Evolutionary conservation across 306 rosid genomes (phyloP).

Genomic region (Rosa rugosa): DNA sequence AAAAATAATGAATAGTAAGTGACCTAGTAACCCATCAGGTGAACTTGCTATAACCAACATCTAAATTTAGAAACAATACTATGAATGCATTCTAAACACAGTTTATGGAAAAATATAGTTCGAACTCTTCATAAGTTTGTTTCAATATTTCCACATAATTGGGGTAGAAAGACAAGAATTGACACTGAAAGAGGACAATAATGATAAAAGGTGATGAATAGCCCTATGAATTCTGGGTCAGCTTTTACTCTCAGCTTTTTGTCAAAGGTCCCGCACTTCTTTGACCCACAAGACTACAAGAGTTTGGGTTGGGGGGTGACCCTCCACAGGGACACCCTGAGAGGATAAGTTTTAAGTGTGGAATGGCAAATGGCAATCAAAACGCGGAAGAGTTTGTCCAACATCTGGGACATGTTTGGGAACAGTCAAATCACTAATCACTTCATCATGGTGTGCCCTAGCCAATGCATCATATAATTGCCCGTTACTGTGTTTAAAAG

Average conservation of each 20-base stretch:
- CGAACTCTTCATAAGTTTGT: not conserved
- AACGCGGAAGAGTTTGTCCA: not conserved
- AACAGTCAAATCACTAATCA: slow-evolving; percentile 28
- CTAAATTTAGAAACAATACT: too few relatives aligned
- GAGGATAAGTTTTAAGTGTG: slow-evolving; percentile 18
- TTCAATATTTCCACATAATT: not conserved
- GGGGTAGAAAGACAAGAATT: not conserved
- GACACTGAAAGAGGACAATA: not conserved
- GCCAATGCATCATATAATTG: slow-evolving; percentile 19
- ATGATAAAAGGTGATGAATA: not conserved
- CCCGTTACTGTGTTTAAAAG: slow-evolving; percentile 1
- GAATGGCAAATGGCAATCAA: slow-evolving; percentile 5
- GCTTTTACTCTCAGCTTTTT: slow-evolving; percentile 19
- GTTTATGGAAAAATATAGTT: not conserved
- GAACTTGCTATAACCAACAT: not conserved
- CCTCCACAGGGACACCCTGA: not conserved
- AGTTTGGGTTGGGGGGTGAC: slow-evolving; percentile 19
- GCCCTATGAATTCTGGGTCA: slow-evolving; percentile 48
- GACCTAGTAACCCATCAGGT: too few relatives aligned
- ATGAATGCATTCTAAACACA: not conserved
- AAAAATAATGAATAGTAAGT: too few relatives aligned
- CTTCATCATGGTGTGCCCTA: slow-evolving; percentile 7
- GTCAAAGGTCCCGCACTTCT: slow-evolving; percentile 42
- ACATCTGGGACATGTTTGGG: slow-evolving; percentile 25
- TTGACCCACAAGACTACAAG: slow-evolving; percentile 4